These are phyloP conservation scores for Arthrobotrys entomopaga DNA, from an alignment of 2,329 filamentous ascomycete genomes.

Conservation along the genomic window DNA sequence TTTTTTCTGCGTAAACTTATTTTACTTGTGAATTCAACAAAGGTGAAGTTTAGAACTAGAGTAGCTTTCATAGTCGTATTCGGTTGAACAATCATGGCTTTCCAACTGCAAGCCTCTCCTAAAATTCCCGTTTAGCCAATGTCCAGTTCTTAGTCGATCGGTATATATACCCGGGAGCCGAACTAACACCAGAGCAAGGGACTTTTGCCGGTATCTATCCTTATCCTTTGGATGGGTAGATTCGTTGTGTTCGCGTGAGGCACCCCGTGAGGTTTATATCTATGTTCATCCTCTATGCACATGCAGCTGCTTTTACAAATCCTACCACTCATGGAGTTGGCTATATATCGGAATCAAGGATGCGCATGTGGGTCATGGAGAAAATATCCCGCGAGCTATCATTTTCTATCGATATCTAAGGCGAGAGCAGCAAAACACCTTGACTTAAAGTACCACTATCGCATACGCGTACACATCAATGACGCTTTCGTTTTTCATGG, in stretches of 20 bases:
- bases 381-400: no score
- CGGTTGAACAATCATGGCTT: conserved; percentile 20
- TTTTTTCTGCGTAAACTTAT: conserved; percentile 1
- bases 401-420: no score
- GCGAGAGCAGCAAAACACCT: no score
- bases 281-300: no score
- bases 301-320: no score
- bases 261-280: no score
- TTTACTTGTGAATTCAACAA: not conserved
- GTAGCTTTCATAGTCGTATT: conserved; percentile 26
- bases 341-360: no score
- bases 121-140: conserved; percentile 43
- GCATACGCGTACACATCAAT: conserved; percentile 1
- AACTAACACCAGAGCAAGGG: not conserved
- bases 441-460: no score
- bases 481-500: conserved; percentile 1
- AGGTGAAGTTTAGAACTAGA: not conserved
- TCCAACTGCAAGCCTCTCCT: conserved; percentile 10
- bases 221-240: not conserved
- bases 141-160: conserved; percentile 9
- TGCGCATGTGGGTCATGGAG: no score
- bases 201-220: not conserved
- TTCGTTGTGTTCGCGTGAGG: no score
- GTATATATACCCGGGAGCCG: conserved; percentile 16
- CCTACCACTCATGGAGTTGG: no score